Evolutionary conservation across 2,329 filamentous ascomycete species (phyloP).

Genomic region (Aspergillus felis): DNA sequence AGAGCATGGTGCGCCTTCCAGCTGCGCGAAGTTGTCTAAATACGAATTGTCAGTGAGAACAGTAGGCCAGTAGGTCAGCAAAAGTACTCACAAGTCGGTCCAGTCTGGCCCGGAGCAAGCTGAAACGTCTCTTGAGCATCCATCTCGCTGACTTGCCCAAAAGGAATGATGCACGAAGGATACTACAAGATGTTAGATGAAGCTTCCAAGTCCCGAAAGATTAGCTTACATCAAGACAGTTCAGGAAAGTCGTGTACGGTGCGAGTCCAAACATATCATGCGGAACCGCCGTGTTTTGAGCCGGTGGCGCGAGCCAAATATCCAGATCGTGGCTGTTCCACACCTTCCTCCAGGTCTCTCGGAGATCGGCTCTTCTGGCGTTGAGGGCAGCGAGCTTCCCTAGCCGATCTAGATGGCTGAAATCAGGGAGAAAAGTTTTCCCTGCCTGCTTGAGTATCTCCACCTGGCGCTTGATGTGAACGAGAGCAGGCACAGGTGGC

Average conservation of each 20-base stretch:
- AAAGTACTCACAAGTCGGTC: conserved; percentile 19
- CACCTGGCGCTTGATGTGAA: conserved; percentile 5
- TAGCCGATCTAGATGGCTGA: conserved; percentile 12
- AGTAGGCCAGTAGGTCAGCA: neutral
- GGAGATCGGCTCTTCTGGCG: conserved; percentile 29
- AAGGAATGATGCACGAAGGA: conserved; percentile 48
- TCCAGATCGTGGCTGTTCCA: conserved; percentile 47
- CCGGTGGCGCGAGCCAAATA: conserved; percentile 45
- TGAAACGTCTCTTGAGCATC: conserved; percentile 11
- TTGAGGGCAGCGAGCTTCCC: conserved; percentile 15
- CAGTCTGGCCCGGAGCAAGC: conserved; percentile 12
- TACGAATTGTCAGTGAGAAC: neutral
- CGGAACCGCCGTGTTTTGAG: conserved; percentile 47
- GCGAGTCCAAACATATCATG: conserved; percentile 42
- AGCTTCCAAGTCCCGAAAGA: neutral
- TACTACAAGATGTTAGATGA: conserved; percentile 32
- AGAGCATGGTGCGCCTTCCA: conserved; percentile 26
- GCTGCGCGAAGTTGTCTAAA: conserved; percentile 19
- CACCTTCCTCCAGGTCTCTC: conserved; percentile 39
- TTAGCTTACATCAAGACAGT: conserved; percentile 47
- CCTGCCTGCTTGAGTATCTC: conserved; percentile 6
- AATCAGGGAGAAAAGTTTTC: conserved; percentile 4
- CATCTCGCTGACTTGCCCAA: conserved; percentile 15
- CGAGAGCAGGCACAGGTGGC: conserved; percentile 19
- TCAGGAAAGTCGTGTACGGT: conserved; percentile 47